Evolutionary conservation across 768 basidiomycete species (phyloP).

Genomic region (Agaricus subrufescens): DNA sequence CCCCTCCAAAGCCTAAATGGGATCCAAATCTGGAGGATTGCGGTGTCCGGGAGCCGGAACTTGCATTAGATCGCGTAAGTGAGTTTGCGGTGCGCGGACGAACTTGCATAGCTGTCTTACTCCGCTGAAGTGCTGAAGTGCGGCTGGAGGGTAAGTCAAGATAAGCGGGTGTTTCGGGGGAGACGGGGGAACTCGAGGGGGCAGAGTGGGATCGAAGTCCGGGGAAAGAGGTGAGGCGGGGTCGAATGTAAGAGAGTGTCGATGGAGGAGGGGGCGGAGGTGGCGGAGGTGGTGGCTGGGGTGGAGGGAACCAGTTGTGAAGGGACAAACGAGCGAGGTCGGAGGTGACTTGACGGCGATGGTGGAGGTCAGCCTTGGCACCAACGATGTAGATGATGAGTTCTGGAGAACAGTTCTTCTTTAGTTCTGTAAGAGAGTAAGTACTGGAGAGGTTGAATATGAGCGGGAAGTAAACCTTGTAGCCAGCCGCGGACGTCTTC

Average conservation of each 20-base stretch:
- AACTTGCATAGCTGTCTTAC: slow-evolving; percentile 39
- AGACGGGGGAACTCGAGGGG: slow-evolving; percentile 37
- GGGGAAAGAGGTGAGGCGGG: slow-evolving; percentile 71
- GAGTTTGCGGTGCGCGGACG: slow-evolving; percentile 46
- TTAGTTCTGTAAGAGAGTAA: slow-evolving; percentile 55
- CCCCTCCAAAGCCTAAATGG: slow-evolving; percentile 46
- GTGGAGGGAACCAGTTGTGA: slow-evolving; percentile 86
- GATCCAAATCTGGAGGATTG: slow-evolving; percentile 58
- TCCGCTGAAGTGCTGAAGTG: slow-evolving; percentile 48
- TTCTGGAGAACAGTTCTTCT: slow-evolving; percentile 85
- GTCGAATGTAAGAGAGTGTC: slow-evolving; percentile 72
- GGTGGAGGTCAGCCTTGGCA: slow-evolving; percentile 79
- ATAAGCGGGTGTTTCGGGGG: slow-evolving; percentile 58
- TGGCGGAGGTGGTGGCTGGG: slow-evolving; percentile 60
- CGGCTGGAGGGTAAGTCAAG: slow-evolving; percentile 56
- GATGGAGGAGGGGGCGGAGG: slow-evolving; percentile 53
- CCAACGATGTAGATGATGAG: slow-evolving; percentile 95
- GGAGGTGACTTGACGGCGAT: slow-evolving; percentile 70
- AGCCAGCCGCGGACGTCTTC: slow-evolving; percentile 91
- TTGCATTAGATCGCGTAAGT: slow-evolving; percentile 47
- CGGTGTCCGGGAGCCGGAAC: slow-evolving; percentile 38
- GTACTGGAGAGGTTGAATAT: slow-evolving; percentile 12
- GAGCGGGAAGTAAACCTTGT: slow-evolving; percentile 52
- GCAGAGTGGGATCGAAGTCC: slow-evolving; percentile 58
- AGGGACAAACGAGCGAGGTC: slow-evolving; percentile 82